A percentile compares a stretch with the other conserved stretches of the same genome.
Evolutionary conservation across 805 yeast species (phyloP).

Genomic region (Saturnispora gosingensis): DNA sequence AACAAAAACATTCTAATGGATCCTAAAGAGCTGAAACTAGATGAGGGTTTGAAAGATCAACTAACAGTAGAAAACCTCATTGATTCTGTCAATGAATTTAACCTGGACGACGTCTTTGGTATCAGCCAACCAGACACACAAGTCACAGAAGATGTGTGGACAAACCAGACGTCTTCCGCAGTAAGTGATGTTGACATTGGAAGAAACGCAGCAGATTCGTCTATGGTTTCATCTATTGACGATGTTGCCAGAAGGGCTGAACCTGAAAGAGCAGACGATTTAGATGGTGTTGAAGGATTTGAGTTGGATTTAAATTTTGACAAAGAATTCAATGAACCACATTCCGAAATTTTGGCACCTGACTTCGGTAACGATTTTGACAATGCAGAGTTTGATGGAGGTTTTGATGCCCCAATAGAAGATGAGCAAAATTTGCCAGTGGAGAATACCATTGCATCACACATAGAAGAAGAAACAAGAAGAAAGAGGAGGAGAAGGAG

Average conservation of each 20-base stretch:
- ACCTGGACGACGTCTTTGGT: constrained; percentile 29
- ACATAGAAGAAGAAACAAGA: constrained; percentile 4
- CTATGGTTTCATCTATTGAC: constrained; percentile 15
- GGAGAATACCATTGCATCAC: neutral
- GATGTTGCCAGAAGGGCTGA: constrained; percentile 20
- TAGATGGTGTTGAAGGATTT: constrained; percentile 25
- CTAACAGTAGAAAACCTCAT: constrained; percentile 70
- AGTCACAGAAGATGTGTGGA: constrained; percentile 8
- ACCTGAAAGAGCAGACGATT: constrained; percentile 22
- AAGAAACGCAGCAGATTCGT: constrained; percentile 2
- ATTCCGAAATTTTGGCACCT: constrained; percentile 6
- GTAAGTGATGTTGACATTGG: constrained; percentile 17
- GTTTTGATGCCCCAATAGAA: constrained; percentile 21
- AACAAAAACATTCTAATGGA: constrained; percentile 47
- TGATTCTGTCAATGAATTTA: constrained; percentile 47
- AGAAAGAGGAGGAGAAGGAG: constrained; percentile 16
- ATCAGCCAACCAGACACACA: constrained; percentile 9
- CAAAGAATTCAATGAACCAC: constrained; percentile 9
- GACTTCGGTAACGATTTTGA: constrained; percentile 37
- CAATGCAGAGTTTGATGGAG: constrained; percentile 26
- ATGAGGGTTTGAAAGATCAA: constrained; percentile 60
- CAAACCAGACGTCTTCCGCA: neutral
- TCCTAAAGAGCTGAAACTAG: constrained; percentile 47
- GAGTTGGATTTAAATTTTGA: constrained; percentile 29
- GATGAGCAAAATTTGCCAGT: constrained; percentile 9